These are phyloP conservation scores for Schoenoplectus tabernaemontani DNA, from an alignment of 202 grass and related monocot genomes.

Conservation along the genomic window DNA sequence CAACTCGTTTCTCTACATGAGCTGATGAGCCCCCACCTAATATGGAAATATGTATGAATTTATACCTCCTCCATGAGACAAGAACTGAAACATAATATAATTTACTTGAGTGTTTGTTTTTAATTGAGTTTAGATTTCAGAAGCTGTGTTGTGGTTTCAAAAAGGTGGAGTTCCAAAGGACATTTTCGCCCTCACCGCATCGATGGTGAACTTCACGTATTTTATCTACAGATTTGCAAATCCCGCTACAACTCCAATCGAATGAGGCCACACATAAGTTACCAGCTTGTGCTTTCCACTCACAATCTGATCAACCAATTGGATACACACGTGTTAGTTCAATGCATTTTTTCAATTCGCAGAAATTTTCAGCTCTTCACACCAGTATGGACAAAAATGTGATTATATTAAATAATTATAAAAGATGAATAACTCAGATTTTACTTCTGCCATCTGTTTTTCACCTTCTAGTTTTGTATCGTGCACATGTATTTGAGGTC, in stretches of 20 bases:
- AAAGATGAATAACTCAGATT: neutral
- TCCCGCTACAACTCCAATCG: constrained; percentile 83
- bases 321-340: neutral
- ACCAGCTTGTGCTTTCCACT: constrained; percentile 73
- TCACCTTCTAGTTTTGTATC: neutral
- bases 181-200: constrained; percentile 51
- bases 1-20: constrained; percentile 1
- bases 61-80: constrained; percentile 2
- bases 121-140: constrained; percentile 26
- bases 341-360: neutral
- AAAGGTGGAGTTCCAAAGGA: constrained; percentile 50
- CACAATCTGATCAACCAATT: constrained; percentile 42
- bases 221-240: constrained; percentile 73
- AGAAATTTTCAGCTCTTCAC: neutral
- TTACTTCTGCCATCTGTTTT: neutral
- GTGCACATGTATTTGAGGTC: neutral
- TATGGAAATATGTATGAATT: constrained; percentile 10
- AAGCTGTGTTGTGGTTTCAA: constrained; percentile 21
- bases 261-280: constrained; percentile 65
- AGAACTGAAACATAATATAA: constrained; percentile 9
- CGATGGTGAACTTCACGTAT: constrained; percentile 68
- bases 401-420: neutral
- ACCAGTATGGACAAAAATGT: neutral
- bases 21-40: constrained; percentile 10
- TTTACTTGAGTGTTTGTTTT: neutral